Conservation (phyloP, 768 basidiomycete genomes). For the Pleurotus citrinopileatus region DNA sequence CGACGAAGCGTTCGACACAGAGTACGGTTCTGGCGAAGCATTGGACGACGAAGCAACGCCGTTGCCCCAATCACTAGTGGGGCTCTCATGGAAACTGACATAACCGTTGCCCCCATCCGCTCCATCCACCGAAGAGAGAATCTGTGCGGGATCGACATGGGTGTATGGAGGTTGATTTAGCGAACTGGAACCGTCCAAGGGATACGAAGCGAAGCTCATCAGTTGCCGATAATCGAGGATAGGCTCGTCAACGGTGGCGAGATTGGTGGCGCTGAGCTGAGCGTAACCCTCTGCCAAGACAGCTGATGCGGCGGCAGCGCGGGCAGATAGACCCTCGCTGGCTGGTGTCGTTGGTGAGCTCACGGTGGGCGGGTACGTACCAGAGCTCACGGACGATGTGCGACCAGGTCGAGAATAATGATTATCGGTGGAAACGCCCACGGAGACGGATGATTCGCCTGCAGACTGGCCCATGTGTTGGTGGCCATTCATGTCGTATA, state of each 20-base stretch:
- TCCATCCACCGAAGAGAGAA: slow-evolving; percentile 38
- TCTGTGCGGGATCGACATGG: slow-evolving; percentile 92
- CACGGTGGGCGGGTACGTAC: slow-evolving; percentile 23
- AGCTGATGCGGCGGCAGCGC: slow-evolving; percentile 62
- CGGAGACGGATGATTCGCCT: slow-evolving; percentile 4
- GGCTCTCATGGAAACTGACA: slow-evolving; percentile 65
- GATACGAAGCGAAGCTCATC: slow-evolving; percentile 63
- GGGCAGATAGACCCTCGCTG: slow-evolving; percentile 58
- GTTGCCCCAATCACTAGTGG: slow-evolving; percentile 82
- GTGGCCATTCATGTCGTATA: slow-evolving; percentile 48
- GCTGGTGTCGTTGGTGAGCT: slow-evolving; percentile 22
- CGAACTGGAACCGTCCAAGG: slow-evolving; percentile 39
- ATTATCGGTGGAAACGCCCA: slow-evolving; percentile 1
- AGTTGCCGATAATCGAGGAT: slow-evolving; percentile 62
- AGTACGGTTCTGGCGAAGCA: slow-evolving; percentile 75
- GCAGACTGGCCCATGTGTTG: slow-evolving; percentile 4
- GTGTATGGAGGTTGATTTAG: slow-evolving; percentile 56
- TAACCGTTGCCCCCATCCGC: slow-evolving; percentile 42
- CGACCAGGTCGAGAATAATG: slow-evolving; percentile 16
- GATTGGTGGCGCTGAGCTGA: slow-evolving; percentile 54
- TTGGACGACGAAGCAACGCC: slow-evolving; percentile 62
- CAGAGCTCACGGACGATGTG: slow-evolving; percentile 19
- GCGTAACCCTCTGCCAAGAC: slow-evolving; percentile 74
- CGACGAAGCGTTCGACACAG: slow-evolving; percentile 67
- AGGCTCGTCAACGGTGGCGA: slow-evolving; percentile 52